Evolutionary conservation across 2,329 filamentous ascomycete species (phyloP).

Genomic region (Fusarium secorum): DNA sequence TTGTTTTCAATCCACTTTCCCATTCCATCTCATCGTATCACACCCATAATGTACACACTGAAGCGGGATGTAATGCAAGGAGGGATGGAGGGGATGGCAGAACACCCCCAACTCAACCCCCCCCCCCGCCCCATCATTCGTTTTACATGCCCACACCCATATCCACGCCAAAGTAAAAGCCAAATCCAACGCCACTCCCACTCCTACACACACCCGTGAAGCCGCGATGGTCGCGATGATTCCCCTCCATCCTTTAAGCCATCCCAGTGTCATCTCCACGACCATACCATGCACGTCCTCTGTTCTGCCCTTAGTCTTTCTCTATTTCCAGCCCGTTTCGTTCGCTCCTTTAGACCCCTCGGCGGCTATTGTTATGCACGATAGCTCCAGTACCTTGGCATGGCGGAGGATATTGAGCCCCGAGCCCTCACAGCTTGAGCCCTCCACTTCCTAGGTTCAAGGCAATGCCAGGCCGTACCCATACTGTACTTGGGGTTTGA

Average conservation of each 20-base stretch:
- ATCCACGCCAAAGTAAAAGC: constrained; percentile 1
- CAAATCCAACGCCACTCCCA: constrained; percentile 14
- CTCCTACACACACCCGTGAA: constrained; percentile 20
- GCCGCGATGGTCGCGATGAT: constrained; percentile 18
- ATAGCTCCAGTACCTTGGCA: constrained; percentile 38
- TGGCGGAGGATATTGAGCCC: constrained; percentile 9
- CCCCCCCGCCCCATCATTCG: constrained; percentile 5
- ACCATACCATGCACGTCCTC: constrained; percentile 32
- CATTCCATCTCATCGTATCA: too few species aligned
- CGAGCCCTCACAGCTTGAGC: constrained; percentile 2
- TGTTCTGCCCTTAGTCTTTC: constrained; percentile 21
- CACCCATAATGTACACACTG: too few species aligned
- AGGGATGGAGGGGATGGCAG: too few species aligned
- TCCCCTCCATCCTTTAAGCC: constrained; percentile 6
- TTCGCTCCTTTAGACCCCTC: constrained; percentile 28
- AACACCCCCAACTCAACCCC: neutral
- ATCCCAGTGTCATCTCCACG: constrained; percentile 35
- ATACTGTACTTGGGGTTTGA: constrained; percentile 31
- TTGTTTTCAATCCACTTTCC: too few species aligned
- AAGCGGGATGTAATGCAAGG: too few species aligned
- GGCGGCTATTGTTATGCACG: constrained; percentile 46
- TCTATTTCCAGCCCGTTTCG: constrained; percentile 32
- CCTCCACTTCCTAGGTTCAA: constrained; percentile 30
- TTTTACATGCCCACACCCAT: constrained; percentile 7
- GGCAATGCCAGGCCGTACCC: constrained; percentile 29